Percentiles rank a stretch among this genome's conserved stretches.
phyloP scores from a whole-genome alignment of 331 rosid species.

The Erythrophleum ivorense region DNA sequence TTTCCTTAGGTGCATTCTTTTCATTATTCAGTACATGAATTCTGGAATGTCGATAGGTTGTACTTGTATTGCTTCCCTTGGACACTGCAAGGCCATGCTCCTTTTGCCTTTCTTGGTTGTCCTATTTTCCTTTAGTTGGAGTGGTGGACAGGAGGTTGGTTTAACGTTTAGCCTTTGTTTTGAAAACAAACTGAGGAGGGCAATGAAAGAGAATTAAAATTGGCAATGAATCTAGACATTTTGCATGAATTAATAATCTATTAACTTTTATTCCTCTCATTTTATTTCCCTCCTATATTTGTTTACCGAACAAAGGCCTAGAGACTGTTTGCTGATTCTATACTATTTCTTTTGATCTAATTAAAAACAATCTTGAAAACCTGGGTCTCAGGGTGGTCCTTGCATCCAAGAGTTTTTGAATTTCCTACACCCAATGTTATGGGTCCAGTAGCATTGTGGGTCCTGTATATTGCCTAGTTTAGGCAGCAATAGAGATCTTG shows the following conservation, averaged over 20 bases:
- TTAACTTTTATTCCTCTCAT: neutral
- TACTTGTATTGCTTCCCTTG: neutral
- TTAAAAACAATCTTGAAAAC: neutral
- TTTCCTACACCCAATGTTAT: conserved; percentile 3
- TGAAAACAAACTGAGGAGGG: neutral
- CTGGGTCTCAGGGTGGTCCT: neutral
- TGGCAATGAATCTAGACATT: neutral
- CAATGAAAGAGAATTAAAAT: neutral
- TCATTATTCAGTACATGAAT: conserved; percentile 15
- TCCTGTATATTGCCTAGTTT: conserved; percentile 20
- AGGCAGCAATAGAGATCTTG: neutral
- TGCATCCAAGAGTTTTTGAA: conserved; percentile 21
- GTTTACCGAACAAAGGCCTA: neutral
- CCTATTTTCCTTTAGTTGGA: conserved; percentile 1
- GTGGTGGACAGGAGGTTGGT: neutral
- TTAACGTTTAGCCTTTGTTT: neutral
- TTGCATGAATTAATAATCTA: neutral
- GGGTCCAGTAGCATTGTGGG: neutral
- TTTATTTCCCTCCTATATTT: neutral
- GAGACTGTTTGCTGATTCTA: neutral
- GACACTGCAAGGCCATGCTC: neutral
- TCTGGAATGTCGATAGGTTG: neutral
- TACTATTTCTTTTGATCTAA: neutral
- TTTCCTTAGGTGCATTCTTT: conserved; percentile 14
- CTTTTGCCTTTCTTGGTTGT: neutral